These are phyloP conservation scores for Ceratobasidium sp. DNA, from an alignment of 1,284 basidiomycete species.

Conservation along the genomic window DNA sequence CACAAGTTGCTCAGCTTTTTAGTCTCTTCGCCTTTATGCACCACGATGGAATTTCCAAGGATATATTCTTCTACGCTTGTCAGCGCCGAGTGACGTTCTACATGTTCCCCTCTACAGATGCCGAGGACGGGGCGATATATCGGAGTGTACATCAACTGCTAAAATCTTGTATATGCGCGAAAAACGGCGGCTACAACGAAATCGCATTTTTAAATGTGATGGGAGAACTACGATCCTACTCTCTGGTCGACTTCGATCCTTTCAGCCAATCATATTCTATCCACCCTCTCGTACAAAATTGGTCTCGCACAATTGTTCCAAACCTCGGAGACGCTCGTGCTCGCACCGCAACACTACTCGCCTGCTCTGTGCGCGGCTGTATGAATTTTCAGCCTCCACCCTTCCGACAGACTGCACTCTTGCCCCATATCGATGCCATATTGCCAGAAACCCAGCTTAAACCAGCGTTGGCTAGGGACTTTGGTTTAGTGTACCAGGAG, in stretches of 20 bases:
- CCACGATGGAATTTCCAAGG: slow-evolving; percentile 11
- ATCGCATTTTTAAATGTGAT: not conserved
- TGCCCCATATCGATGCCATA: not conserved
- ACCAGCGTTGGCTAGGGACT: not conserved
- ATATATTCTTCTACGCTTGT: not conserved
- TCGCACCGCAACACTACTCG: not conserved
- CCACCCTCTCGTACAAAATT: slow-evolving; percentile 3
- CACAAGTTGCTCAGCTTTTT: not conserved
- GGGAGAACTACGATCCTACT: slow-evolving; percentile 4
- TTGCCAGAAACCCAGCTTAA: not conserved
- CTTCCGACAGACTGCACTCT: not conserved
- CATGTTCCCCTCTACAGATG: not conserved
- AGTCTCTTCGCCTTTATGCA: slow-evolving; percentile 14
- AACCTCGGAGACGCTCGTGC: not conserved
- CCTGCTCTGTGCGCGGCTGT: not conserved
- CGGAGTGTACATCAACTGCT: not conserved
- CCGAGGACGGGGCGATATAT: not conserved
- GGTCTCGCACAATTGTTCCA: not conserved
- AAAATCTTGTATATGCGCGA: not conserved
- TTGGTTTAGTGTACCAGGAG: slow-evolving; percentile 6
- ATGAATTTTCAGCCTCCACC: not conserved
- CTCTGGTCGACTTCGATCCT: slow-evolving; percentile 12
- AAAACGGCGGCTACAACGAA: not conserved
- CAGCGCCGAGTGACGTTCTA: not conserved
- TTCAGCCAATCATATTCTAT: not conserved